These are phyloP conservation scores for Scheffersomyces illinoinensis DNA, from an alignment of 1,139 yeast species.

Conservation along the genomic window DNA sequence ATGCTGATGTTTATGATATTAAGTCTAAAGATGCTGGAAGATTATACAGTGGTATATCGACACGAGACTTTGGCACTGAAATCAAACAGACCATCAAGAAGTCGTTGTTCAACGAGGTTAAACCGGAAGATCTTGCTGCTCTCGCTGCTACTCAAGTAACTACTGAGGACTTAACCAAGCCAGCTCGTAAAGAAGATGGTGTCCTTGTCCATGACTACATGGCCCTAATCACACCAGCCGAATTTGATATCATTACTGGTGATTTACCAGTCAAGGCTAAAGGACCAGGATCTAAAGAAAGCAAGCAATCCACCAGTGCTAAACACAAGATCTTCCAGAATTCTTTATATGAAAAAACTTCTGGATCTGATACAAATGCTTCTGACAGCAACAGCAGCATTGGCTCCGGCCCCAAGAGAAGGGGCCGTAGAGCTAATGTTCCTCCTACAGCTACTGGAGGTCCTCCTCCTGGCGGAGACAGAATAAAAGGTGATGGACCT, in stretches of 20 bases:
- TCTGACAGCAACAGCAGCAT: constrained; percentile 19
- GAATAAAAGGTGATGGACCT: constrained; percentile 16
- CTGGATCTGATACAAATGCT: constrained; percentile 44
- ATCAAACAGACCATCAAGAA: constrained; percentile 24
- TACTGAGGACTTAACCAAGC: constrained; percentile 3
- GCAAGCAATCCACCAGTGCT: constrained; percentile 17
- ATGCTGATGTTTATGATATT: constrained; percentile 33
- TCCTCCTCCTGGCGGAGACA: constrained; percentile 11
- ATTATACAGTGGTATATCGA: constrained; percentile 32
- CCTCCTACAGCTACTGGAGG: constrained; percentile 10
- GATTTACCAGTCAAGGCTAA: constrained; percentile 31
- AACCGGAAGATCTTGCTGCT: constrained; percentile 1
- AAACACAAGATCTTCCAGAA: constrained; percentile 46
- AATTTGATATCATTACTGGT: constrained; percentile 44
- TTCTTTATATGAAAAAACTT: constrained; percentile 41
- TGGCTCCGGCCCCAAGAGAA: constrained; percentile 16
- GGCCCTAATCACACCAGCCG: constrained; percentile 41
- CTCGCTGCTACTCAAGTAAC: constrained; percentile 1
- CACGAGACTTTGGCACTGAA: constrained; percentile 29
- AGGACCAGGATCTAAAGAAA: constrained; percentile 12
- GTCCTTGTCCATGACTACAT: constrained; percentile 41
- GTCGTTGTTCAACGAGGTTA: constrained; percentile 12
- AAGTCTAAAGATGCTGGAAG: constrained; percentile 38
- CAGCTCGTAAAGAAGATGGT: not conserved
- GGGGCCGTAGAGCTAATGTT: constrained; percentile 29